Conservation (phyloP, 1,284 basidiomycete species). For the Ceratorhiza oryzae-sativae region DNA sequence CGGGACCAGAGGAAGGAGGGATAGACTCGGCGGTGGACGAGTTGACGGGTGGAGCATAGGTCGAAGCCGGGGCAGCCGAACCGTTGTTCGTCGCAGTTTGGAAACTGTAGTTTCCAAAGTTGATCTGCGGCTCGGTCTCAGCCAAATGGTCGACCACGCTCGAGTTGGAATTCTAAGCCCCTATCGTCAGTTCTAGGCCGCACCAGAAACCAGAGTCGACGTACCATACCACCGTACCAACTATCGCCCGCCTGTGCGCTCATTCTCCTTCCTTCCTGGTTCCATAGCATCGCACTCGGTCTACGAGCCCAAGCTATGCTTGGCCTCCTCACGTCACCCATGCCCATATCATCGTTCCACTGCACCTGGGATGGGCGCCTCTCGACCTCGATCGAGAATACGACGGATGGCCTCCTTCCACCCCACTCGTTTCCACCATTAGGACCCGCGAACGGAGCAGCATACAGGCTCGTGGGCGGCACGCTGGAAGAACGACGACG, state of each 20-base stretch:
- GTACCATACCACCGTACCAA: conserved; percentile 36
- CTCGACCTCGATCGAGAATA: conserved; percentile 34
- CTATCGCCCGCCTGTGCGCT: conserved; percentile 23
- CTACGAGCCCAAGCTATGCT: conserved; percentile 22
- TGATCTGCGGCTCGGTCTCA: conserved; percentile 26
- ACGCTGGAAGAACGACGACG: conserved; percentile 34
- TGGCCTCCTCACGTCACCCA: conserved; percentile 32
- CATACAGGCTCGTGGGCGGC: conserved; percentile 36
- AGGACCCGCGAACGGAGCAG: conserved; percentile 1
- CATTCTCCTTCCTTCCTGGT: conserved; percentile 25
- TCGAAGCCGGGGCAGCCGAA: neutral
- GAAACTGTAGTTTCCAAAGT: conserved; percentile 37
- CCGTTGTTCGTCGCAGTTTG: conserved; percentile 25
- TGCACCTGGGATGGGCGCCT: conserved; percentile 34
- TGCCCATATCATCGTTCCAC: conserved; percentile 39
- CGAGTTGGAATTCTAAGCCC: conserved; percentile 7
- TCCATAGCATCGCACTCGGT: conserved; percentile 27
- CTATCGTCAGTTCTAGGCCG: neutral
- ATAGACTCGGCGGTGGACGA: neutral
- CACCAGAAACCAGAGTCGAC: neutral
- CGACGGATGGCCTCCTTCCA: conserved; percentile 18
- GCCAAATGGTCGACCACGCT: conserved; percentile 8
- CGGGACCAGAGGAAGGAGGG: conserved; percentile 10
- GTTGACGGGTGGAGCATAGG: neutral
- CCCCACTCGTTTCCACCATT: conserved; percentile 5